Base-by-base conservation (phyloP, 192 early-diverging fungal species). In the Thamnidium elegans region DNA sequence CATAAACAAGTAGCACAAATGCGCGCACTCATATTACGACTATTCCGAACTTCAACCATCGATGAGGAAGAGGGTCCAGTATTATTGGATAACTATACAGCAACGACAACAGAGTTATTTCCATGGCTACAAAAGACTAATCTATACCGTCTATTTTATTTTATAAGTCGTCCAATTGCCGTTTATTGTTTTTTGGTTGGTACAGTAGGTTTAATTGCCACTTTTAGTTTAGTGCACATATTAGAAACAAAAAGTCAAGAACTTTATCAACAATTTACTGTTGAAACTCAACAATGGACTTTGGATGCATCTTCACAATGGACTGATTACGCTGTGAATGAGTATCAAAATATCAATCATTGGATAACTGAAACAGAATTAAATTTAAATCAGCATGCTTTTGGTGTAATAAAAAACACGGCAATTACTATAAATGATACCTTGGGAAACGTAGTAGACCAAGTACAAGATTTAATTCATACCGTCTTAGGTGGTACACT, bases 371-470 rank as follows among this genome's bases (percentile, higher is more conserved):
- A 50, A n/a, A 26, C 54, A 0, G 68, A 75, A 59, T 14, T 45
- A 10, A 30, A 23, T 3, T 43, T 70, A 3, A 75, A 75, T n/a
- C 15, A 71, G 0, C 50, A 67, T 46, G 44, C 62, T 0, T 62
- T 75, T 56, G 55, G 63, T 1, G 65, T 51, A 19, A 45, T 75
- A 3, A 58, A 59, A 52, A 60, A 45, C 0, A 62, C 55, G 0
- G 63, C 65, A 31, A 5, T 55, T 13, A 42, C 62, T 19, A 46
- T 75, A 17, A 71, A 75, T 60, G 21, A 36, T 26, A 75, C 69
- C 7, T 19, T 75, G 21, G 45, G 30, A 4, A 26, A 54, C 4
- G 54, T 70, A 0, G 50, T 70, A 6, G 47, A 56, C n/a, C 44
- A 70, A 26, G 32, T 75, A 2, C 39, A 51, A 2, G 10, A 8